Evolutionary conservation across 2,329 filamentous ascomycete genomes (phyloP).

Genomic region (Cladosporium velox): DNA sequence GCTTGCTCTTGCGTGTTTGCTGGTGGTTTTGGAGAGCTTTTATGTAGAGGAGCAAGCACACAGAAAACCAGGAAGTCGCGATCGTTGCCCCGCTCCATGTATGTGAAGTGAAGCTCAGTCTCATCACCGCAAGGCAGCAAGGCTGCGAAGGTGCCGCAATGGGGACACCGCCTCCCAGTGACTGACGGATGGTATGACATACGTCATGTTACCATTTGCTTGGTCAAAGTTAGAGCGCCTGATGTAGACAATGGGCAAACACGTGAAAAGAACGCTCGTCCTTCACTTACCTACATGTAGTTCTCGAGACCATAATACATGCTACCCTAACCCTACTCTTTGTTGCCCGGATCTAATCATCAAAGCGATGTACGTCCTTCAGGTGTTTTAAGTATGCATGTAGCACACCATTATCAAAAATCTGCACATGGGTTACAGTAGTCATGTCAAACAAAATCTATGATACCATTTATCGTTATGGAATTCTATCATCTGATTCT

Average conservation of each 20-base stretch:
- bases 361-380: neutral
- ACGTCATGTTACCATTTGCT: neutral
- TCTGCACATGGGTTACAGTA: neutral
- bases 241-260: neutral
- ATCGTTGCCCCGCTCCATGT: neutral
- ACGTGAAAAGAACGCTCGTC: neutral
- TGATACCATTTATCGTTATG: neutral
- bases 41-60: neutral
- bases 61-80: neutral
- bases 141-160: neutral
- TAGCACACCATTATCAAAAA: too few species aligned
- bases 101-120: neutral
- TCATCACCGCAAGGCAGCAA: neutral
- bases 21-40: neutral
- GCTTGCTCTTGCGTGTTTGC: neutral
- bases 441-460: too few species aligned
- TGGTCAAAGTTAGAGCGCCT: neutral
- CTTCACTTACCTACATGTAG: neutral
- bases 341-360: neutral
- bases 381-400: too few species aligned
- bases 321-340: neutral
- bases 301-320: neutral
- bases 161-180: neutral
- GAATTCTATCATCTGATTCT: neutral
- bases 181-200: neutral